Evolutionary conservation across 2,329 filamentous ascomycete species (phyloP).

Genomic region (Fusarium devonianum): DNA sequence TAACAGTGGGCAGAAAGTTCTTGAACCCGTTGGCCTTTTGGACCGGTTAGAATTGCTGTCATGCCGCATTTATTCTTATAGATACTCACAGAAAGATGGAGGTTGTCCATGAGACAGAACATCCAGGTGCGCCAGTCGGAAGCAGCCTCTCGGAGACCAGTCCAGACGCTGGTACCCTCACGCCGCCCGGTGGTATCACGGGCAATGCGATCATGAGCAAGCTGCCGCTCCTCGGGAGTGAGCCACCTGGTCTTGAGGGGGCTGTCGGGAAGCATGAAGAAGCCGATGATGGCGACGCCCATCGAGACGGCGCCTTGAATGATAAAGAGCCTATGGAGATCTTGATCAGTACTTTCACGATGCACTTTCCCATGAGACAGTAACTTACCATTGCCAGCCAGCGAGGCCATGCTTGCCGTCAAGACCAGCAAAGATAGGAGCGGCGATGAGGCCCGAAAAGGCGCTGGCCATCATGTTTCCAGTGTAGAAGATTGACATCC

Average conservation of each 20-base stretch:
- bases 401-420: slow-evolving; percentile 38
- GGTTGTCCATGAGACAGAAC: slow-evolving; percentile 30
- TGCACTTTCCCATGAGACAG: neutral
- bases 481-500: slow-evolving; percentile 55
- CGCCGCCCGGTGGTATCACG: slow-evolving; percentile 38
- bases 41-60: neutral
- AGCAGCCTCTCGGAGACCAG: slow-evolving; percentile 33
- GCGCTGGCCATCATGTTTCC: slow-evolving; percentile 48
- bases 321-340: slow-evolving; percentile 42
- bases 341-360: too few relatives aligned
- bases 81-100: slow-evolving; percentile 16
- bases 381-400: slow-evolving; percentile 44
- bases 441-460: slow-evolving; percentile 55
- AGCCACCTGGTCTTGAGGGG: slow-evolving; percentile 51
- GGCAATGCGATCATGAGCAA: slow-evolving; percentile 52
- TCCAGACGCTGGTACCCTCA: slow-evolving; percentile 48
- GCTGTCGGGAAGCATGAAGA: slow-evolving; percentile 48
- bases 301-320: slow-evolving; percentile 42
- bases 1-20: slow-evolving; percentile 47
- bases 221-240: slow-evolving; percentile 48
- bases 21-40: slow-evolving; percentile 43
- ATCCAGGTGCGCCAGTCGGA: slow-evolving; percentile 41
- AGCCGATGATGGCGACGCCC: slow-evolving; percentile 42
- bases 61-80: slow-evolving; percentile 11
- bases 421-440: slow-evolving; percentile 49